phyloP scores from a whole-genome alignment of 192 early-diverging fungal genomes.

The Coemansia sp. region DNA sequence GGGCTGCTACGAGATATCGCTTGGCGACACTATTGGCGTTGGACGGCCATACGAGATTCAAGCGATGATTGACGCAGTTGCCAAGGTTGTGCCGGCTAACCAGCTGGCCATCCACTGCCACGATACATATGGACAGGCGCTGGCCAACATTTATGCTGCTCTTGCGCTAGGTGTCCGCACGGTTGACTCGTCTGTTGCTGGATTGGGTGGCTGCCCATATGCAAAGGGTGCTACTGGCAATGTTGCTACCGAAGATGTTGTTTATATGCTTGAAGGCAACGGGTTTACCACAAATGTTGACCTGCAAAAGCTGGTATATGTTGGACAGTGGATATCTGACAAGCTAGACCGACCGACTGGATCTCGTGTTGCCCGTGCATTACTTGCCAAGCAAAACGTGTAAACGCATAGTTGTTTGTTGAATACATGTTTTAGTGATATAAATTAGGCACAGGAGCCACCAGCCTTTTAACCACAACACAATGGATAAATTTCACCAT shows the following conservation, averaged over 20 bases:
- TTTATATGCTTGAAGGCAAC: constrained; percentile 86
- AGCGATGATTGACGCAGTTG: constrained; percentile 69
- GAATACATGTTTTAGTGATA: not conserved
- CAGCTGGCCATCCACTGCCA: constrained; percentile 91
- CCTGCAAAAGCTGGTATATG: constrained; percentile 66
- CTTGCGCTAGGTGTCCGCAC: constrained; percentile 84
- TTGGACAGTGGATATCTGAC: constrained; percentile 89
- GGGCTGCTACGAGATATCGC: constrained; percentile 96
- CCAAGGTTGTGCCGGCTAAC: constrained; percentile 68
- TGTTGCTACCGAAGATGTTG: constrained; percentile 94
- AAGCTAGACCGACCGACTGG: constrained; percentile 69
- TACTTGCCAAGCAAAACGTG: constrained; percentile 28
- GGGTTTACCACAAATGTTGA: constrained; percentile 81
- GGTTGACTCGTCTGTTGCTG: constrained; percentile 90
- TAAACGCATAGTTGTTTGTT: not conserved
- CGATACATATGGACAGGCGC: constrained; percentile 95
- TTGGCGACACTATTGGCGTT: constrained; percentile 96
- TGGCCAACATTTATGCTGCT: constrained; percentile 86
- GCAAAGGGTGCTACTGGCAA: constrained; percentile 95
- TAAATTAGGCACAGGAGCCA: no score
- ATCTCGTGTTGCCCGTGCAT: constrained; percentile 44
- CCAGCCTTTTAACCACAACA: no score
- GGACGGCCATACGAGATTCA: constrained; percentile 70
- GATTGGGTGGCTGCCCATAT: constrained; percentile 95
- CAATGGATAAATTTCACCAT: no score